Conservation (phyloP, 441 rosid genomes). For the Euphorbia celastroides region DNA sequence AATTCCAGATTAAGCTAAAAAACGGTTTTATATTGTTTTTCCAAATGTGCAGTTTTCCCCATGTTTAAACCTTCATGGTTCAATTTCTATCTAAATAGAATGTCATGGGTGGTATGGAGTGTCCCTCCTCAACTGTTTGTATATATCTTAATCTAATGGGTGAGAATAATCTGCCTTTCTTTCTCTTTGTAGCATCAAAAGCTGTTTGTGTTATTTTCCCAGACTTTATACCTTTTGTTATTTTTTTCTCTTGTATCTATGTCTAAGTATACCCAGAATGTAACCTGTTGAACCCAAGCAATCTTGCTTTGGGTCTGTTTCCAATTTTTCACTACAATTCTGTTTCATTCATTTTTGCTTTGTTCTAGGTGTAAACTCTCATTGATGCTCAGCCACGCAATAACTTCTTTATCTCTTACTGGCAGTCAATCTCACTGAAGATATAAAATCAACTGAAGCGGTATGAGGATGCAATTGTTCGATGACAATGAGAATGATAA, state of each 20-base stretch:
- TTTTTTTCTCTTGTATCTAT: neutral
- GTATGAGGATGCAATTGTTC: constrained; percentile 44
- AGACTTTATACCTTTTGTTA: neutral
- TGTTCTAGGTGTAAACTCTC: neutral
- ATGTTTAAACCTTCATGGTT: too few species aligned
- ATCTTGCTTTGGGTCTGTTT: neutral
- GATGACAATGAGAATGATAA: constrained; percentile 33
- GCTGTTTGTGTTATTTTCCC: neutral
- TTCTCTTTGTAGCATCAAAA: neutral
- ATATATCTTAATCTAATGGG: too few species aligned
- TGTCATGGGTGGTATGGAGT: too few species aligned
- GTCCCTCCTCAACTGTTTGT: too few species aligned
- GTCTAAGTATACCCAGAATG: neutral
- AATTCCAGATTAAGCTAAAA: too few species aligned
- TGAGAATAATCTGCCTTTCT: neutral
- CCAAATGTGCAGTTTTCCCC: too few species aligned
- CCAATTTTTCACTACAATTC: neutral
- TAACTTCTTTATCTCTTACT: neutral
- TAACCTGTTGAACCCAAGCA: neutral
- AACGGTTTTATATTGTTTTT: too few species aligned
- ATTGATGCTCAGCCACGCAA: neutral
- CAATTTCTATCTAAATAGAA: too few species aligned
- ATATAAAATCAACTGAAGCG: neutral
- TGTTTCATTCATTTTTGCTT: neutral
- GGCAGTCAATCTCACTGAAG: neutral